These are phyloP conservation scores for Xylaria sp. DNA, from an alignment of 2,329 filamentous ascomycete genomes.

Conservation along the genomic window DNA sequence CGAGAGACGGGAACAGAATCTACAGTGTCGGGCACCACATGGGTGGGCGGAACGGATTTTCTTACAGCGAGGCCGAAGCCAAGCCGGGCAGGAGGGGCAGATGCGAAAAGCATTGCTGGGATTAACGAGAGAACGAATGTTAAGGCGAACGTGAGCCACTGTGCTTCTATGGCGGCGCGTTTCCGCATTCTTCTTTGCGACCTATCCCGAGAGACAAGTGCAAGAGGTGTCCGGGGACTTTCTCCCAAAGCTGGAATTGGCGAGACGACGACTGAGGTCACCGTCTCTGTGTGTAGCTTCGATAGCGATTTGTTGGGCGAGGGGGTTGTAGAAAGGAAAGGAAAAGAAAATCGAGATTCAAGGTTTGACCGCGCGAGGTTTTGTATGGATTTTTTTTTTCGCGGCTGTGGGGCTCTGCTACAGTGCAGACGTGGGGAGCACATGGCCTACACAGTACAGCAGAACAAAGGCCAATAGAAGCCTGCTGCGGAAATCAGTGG, in stretches of 20 bases:
- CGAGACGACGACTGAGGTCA: conserved; percentile 47
- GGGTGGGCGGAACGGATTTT: conserved; percentile 34
- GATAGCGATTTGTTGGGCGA: conserved; percentile 99
- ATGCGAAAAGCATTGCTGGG: conserved; percentile 40
- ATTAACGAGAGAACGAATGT: conserved; percentile 52
- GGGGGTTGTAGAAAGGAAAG: conserved; percentile 64
- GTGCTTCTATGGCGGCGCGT: conserved; percentile 99
- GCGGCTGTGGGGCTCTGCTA: conserved; percentile 4
- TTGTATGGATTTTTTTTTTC: conserved; percentile 14
- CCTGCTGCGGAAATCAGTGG: not conserved
- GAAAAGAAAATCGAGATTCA: conserved; percentile 30
- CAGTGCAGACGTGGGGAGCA: not conserved
- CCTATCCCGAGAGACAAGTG: conserved; percentile 31
- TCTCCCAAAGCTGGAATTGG: conserved; percentile 89
- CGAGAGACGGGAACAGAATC: conserved; percentile 34
- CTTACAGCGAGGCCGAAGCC: conserved; percentile 25
- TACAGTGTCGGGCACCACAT: conserved; percentile 16
- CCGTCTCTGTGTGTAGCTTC: conserved; percentile 93
- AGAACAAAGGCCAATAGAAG: no score
- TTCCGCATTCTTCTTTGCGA: conserved; percentile 72
- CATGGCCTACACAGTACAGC: not conserved
- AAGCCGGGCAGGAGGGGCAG: conserved; percentile 47
- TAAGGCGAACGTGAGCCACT: conserved; percentile 77
- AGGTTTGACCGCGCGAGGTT: conserved; percentile 30
- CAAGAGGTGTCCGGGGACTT: conserved; percentile 93